phyloP scores from a whole-genome alignment of 768 basidiomycete species.

The Mycena alexandri region DNA sequence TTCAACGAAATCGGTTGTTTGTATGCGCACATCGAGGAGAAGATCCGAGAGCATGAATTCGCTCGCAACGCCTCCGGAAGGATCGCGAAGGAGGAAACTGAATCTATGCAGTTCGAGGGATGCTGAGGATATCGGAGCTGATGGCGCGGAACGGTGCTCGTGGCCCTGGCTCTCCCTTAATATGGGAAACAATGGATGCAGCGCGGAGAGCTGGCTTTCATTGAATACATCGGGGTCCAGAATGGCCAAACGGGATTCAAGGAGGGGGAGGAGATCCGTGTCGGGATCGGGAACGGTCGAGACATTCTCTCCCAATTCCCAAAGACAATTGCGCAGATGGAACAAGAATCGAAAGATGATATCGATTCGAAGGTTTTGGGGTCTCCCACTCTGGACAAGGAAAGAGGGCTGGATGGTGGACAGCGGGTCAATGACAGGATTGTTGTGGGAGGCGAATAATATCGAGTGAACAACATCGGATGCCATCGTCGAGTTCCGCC shows the following conservation, averaged over 20 bases:
- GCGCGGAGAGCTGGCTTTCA: constrained; percentile 45
- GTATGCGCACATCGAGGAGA: constrained; percentile 40
- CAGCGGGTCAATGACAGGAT: constrained; percentile 75
- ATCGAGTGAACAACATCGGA: constrained; percentile 61
- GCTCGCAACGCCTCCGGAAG: constrained; percentile 48
- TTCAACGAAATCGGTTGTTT: constrained; percentile 43
- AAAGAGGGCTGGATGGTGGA: constrained; percentile 89
- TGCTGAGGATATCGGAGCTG: constrained; percentile 26
- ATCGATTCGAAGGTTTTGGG: constrained; percentile 76
- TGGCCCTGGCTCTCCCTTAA: constrained; percentile 17
- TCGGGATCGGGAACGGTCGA: constrained; percentile 26
- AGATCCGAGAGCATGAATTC: constrained; percentile 52
- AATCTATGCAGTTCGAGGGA: constrained; percentile 46
- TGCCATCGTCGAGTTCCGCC: constrained; percentile 47
- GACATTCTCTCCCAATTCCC: constrained; percentile 50
- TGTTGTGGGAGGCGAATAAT: constrained; percentile 62
- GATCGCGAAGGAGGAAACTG: constrained; percentile 51
- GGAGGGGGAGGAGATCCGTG: constrained; percentile 49
- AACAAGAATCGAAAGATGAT: constrained; percentile 82
- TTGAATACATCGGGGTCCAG: constrained; percentile 61
- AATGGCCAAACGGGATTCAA: constrained; percentile 54
- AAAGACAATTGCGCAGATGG: constrained; percentile 78
- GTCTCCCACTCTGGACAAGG: constrained; percentile 80
- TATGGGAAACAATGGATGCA: constrained; percentile 48
- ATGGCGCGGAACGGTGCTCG: constrained; percentile 16